Conservation (phyloP, 73 alveolate genomes). For the Halteria grandinella region DNA sequence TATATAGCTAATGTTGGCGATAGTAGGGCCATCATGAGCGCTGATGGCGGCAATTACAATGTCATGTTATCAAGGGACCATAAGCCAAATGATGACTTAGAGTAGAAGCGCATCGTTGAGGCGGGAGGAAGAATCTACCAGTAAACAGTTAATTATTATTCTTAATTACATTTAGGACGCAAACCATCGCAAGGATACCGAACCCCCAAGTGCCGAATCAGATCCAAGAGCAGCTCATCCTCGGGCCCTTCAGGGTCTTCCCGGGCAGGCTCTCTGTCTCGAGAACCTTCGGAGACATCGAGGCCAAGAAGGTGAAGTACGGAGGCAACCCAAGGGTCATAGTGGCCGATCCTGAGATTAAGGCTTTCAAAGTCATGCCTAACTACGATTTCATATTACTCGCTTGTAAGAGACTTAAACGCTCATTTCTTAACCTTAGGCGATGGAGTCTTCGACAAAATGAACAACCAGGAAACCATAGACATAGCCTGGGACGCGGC, state of each 20-base stretch:
- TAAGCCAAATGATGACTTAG: too few relatives aligned
- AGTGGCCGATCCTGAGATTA: constrained; percentile 88
- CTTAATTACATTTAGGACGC: constrained; percentile 48
- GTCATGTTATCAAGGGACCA: too few relatives aligned
- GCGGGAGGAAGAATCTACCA: too few relatives aligned
- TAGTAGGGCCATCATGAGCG: too few relatives aligned
- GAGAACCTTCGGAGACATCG: constrained; percentile 90
- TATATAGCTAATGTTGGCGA: too few relatives aligned
- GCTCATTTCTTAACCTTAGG: constrained; percentile 56
- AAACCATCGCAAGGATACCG: constrained; percentile 45
- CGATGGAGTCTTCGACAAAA: constrained; percentile 93
- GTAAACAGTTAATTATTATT: constrained; percentile 59
- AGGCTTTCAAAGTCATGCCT: constrained; percentile 76
- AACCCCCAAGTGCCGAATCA: constrained; percentile 29
- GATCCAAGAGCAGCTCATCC: constrained; percentile 56
- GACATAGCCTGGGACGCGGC: constrained; percentile 60
- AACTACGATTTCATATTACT: constrained; percentile 79
- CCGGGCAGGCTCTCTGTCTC: constrained; percentile 94
- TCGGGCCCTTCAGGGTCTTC: constrained; percentile 90
- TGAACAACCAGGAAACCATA: constrained; percentile 42
- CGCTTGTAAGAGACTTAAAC: constrained; percentile 64
- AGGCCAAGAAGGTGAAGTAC: constrained; percentile 75
- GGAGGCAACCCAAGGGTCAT: constrained; percentile 90
- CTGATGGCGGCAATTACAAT: too few relatives aligned
- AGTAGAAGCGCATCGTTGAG: too few relatives aligned